Evolutionary conservation across 2,329 filamentous ascomycete species (phyloP), one percentile per base, ranked within the genome.

Genomic region (Fusarium pseudoanthophilum): DNA sequence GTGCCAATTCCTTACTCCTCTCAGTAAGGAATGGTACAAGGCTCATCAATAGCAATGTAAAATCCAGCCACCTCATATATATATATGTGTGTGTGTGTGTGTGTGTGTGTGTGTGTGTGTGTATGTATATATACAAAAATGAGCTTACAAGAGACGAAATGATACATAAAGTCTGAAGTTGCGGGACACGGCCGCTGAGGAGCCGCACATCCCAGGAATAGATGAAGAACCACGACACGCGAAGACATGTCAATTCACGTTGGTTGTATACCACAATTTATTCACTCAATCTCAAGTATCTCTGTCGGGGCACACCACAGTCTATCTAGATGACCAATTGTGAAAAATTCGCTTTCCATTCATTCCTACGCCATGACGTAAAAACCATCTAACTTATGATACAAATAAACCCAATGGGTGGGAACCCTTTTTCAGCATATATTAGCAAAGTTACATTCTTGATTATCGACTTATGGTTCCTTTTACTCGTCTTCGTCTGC

Each of bases 401-500:
- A 75, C 72, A 74, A 63, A 55, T 36, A 70, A 55, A 39, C 52
- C 43, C 64, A 68, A 51, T 37, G 45, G 37, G 40, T 46, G 51
- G 52, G 63, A 20, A 57, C 53, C 48, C 53, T 59, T 63, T 64
- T 49, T 37, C 28, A 21, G 52, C 45, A 52, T 69, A 64, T 52
- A 67, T 67, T 58, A 67, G 67, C 48, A 67, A 67, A 60, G 39
- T 65, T 36, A 57, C 72, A 72, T 72, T 68, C 73, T 53, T 68
- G 56, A 60, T 52, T 36, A 28, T 60, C 59, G 49, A 65, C 45
- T 49, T 51, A 5, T 60, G 36, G 9, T 55, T 51, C 58, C 58
- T 36, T 45, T 61, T 72, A 75, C 66, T 80, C 72, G 32, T 82
- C 80, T n/a, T 80, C 78, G 43, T 75, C 78, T 11, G 78, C 79